A percentile compares a stretch with the other conserved stretches of the same genome.
Evolutionary conservation across 176 grass and related monocot species (phyloP).

Genomic region (Tuctoria greenei): DNA sequence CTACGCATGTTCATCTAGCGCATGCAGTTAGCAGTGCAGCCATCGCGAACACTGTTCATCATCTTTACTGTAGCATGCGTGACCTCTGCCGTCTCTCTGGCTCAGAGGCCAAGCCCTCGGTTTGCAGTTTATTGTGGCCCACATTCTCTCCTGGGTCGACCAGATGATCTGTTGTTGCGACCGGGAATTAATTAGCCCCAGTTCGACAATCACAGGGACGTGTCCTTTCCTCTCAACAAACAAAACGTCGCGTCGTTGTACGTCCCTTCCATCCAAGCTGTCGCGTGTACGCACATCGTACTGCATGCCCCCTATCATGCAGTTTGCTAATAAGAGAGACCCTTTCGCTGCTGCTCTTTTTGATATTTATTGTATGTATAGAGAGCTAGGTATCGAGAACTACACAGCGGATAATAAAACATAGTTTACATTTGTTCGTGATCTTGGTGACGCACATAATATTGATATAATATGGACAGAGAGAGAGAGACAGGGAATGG

Average conservation of each 20-base stretch:
- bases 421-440: no score
- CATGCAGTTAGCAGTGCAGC: no score
- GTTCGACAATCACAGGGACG: background rate
- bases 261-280: constrained; percentile 28
- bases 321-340: background rate
- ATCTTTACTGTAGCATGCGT: background rate
- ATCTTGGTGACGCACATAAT: no score
- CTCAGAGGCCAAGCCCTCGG: background rate
- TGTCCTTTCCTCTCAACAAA: background rate
- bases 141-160: background rate
- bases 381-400: no score
- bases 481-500: no score
- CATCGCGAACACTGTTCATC: background rate
- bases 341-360: background rate
- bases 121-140: background rate
- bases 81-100: background rate
- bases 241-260: background rate
- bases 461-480: no score
- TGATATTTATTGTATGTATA: no score
- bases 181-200: background rate
- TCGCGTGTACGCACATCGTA: background rate
- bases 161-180: background rate
- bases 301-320: constrained; percentile 1
- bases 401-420: no score
- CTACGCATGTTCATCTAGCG: no score